Conservation (phyloP, 1,284 basidiomycete species). For the Apiotrichum porosum region DNA sequence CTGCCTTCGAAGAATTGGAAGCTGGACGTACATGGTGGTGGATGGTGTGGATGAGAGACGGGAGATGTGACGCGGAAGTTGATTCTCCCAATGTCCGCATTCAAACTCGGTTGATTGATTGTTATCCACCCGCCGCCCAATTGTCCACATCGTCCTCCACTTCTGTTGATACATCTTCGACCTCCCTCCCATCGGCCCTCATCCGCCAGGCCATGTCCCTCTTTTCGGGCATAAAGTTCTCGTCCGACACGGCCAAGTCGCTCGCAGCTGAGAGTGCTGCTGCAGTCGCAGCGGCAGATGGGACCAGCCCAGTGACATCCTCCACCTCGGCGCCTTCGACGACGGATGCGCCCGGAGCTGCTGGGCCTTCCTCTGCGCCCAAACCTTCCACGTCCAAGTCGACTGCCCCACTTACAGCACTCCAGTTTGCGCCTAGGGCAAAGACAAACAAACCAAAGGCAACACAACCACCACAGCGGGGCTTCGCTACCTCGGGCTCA, state of each 20-base stretch:
- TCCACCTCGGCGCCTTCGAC: background rate
- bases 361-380: background rate
- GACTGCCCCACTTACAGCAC: slow-evolving; percentile 37
- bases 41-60: background rate
- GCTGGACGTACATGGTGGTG: slow-evolving; percentile 7
- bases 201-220: slow-evolving; percentile 35
- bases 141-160: too few species aligned
- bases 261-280: slow-evolving; percentile 13
- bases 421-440: slow-evolving; percentile 44
- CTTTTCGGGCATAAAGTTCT: slow-evolving; percentile 45
- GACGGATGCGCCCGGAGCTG: too few species aligned
- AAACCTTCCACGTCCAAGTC: slow-evolving; percentile 12
- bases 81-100: too few species aligned
- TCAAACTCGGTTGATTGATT: too few species aligned
- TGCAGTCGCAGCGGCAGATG: background rate
- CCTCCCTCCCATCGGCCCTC: background rate
- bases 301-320: background rate
- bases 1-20: too few species aligned
- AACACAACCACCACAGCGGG: too few species aligned
- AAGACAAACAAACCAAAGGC: slow-evolving; percentile 25
- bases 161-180: too few species aligned
- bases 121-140: too few species aligned
- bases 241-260: slow-evolving; percentile 17
- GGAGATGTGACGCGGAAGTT: too few species aligned
- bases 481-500: too few species aligned